Evolutionary conservation across 768 basidiomycete species (phyloP).

Genomic region (Leccinum variicolor): DNA sequence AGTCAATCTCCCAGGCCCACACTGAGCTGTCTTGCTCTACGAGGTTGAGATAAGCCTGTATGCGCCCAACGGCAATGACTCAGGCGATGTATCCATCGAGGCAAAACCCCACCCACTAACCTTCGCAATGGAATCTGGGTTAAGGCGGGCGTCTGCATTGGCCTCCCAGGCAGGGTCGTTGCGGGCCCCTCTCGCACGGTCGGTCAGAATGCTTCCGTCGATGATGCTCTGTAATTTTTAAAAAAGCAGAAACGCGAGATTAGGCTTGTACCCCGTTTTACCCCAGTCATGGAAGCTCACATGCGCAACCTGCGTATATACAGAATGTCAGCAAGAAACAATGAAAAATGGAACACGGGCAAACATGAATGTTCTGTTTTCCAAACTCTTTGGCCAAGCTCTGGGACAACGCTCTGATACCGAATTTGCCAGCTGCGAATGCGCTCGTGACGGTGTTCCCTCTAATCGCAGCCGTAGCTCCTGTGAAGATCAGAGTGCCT

Average conservation of each 20-base stretch:
- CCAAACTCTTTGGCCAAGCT: slow-evolving; percentile 75
- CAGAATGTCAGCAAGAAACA: not conserved
- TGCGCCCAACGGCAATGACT: not conserved
- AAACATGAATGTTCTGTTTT: slow-evolving; percentile 69
- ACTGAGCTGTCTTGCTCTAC: slow-evolving; percentile 66
- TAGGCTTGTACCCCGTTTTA: not conserved
- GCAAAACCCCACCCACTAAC: slow-evolving; percentile 34
- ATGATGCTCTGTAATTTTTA: slow-evolving; percentile 51
- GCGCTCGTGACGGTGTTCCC: slow-evolving; percentile 61
- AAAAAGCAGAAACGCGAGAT: not conserved
- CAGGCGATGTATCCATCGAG: not conserved
- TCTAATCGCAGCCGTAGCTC: slow-evolving; percentile 64
- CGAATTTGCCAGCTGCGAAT: slow-evolving; percentile 65
- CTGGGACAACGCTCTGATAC: slow-evolving; percentile 60
- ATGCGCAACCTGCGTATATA: slow-evolving; percentile 51
- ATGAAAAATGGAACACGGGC: slow-evolving; percentile 2
- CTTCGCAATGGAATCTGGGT: slow-evolving; percentile 67
- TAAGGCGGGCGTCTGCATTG: slow-evolving; percentile 47
- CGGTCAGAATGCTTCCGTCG: slow-evolving; percentile 55
- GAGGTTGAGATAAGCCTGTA: slow-evolving; percentile 63
- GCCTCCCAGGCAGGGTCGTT: slow-evolving; percentile 39
- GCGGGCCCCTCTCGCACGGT: slow-evolving; percentile 28
- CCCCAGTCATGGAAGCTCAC: slow-evolving; percentile 36
- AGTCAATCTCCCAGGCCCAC: slow-evolving; percentile 79
- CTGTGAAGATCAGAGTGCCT: slow-evolving; percentile 69